Conservation (phyloP, 495 filamentous ascomycete genomes). For the Trichoderma reesei region DNA sequence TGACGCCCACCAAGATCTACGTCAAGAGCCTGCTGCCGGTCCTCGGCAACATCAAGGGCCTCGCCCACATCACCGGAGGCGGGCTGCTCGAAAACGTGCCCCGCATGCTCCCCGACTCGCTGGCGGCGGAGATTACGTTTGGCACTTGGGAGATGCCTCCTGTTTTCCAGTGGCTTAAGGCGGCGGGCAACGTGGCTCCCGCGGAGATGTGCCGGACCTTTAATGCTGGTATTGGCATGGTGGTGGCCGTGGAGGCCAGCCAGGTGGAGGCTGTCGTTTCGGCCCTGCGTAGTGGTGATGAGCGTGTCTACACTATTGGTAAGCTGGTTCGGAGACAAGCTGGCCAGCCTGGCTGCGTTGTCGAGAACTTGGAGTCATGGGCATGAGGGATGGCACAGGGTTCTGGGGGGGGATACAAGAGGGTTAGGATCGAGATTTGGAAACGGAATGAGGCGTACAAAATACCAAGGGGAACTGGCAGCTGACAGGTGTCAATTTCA, state of each 20-base stretch:
- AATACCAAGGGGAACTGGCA: no score
- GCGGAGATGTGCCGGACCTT: conserved; percentile 82
- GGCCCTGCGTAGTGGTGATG: conserved; percentile 53
- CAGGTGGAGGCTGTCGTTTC: conserved; percentile 42
- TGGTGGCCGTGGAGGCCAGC: conserved; percentile 59
- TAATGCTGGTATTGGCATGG: conserved; percentile 91
- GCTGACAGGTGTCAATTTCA: no score
- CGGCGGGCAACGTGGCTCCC: conserved; percentile 59
- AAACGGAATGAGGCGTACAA: neutral
- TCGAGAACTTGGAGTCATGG: conserved; percentile 67
- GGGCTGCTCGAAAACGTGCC: conserved; percentile 89
- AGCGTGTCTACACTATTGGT: conserved; percentile 71
- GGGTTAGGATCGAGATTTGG: neutral
- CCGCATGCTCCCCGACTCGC: conserved; percentile 69
- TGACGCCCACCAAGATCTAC: conserved; percentile 76
- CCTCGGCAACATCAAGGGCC: conserved; percentile 62
- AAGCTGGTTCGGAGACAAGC: conserved; percentile 44
- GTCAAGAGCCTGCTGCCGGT: conserved; percentile 62
- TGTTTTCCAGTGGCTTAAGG: conserved; percentile 78
- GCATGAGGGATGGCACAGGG: conserved; percentile 14
- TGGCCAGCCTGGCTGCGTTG: conserved; percentile 53
- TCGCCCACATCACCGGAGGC: conserved; percentile 93
- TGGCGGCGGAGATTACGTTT: conserved; percentile 71
- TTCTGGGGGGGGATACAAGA: neutral
- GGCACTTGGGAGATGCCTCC: conserved; percentile 57